Evolutionary conservation across 495 filamentous ascomycete genomes (phyloP).

Genomic region (Aspergillus diversus): DNA sequence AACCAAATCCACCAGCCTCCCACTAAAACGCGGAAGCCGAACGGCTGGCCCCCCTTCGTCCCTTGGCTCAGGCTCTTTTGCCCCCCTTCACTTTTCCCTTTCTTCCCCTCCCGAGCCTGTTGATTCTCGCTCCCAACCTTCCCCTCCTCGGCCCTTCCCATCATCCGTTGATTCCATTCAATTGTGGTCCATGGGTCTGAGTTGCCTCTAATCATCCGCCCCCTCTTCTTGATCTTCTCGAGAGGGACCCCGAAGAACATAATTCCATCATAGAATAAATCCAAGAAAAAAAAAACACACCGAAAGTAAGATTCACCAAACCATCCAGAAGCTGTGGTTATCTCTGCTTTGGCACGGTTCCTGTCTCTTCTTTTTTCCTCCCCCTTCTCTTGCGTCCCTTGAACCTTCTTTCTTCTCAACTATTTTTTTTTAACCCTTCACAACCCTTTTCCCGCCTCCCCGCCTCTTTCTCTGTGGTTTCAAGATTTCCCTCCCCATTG

Average conservation of each 20-base stretch:
- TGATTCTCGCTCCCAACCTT: slow-evolving; percentile 11
- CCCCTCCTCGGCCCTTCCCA: slow-evolving; percentile 21
- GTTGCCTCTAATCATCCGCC: slow-evolving; percentile 16
- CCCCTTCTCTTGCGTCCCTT: slow-evolving; percentile 12
- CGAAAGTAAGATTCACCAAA: slow-evolving; percentile 1
- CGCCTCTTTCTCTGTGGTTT: slow-evolving; percentile 8
- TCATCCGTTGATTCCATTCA: slow-evolving; percentile 16
- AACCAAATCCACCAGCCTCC: slow-evolving; percentile 25
- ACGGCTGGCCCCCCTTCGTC: slow-evolving; percentile 18
- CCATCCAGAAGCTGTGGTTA: background rate
- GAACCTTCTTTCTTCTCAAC: slow-evolving; percentile 9
- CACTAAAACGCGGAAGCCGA: slow-evolving; percentile 28
- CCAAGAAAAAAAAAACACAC: slow-evolving; percentile 14
- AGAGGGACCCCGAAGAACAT: background rate
- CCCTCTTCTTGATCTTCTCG: slow-evolving; percentile 1
- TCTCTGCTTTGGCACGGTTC: slow-evolving; percentile 28
- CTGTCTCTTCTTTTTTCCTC: slow-evolving; percentile 9
- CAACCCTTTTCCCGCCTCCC: slow-evolving; percentile 6
- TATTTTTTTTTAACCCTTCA: slow-evolving; percentile 7
- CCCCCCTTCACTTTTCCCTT: slow-evolving; percentile 4
- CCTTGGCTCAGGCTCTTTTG: slow-evolving; percentile 7
- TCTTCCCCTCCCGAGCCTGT: background rate
- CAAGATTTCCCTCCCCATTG: background rate
- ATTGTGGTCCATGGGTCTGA: slow-evolving; percentile 20
- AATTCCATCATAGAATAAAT: background rate